Conservation (phyloP, 2,329 filamentous ascomycete genomes). For the Pseudogymnoascus sp. region DNA sequence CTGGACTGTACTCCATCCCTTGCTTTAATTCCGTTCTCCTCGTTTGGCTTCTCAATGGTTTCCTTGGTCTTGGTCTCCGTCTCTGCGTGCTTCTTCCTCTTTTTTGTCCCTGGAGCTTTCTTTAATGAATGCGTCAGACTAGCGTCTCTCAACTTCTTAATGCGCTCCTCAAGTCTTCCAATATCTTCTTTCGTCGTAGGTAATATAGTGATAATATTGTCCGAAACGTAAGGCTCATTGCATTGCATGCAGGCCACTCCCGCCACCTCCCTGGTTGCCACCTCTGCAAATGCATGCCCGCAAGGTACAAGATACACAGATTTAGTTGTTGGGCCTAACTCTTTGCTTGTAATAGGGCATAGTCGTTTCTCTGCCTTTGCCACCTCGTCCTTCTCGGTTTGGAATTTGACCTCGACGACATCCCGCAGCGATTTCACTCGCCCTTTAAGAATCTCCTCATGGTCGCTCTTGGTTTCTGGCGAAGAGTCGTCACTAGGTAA, state of each 20-base stretch:
- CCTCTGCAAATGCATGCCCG: conserved; percentile 87
- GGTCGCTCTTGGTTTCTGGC: conserved; percentile 41
- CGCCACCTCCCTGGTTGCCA: conserved; percentile 72
- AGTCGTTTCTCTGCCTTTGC: conserved; percentile 53
- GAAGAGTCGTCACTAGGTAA: conserved; percentile 44
- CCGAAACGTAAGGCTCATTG: conserved; percentile 60
- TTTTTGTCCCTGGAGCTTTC: conserved; percentile 63
- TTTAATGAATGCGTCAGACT: conserved; percentile 83
- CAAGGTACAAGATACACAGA: conserved; percentile 89
- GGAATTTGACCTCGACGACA: conserved; percentile 76
- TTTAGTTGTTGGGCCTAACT: conserved; percentile 69
- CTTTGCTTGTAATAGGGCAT: conserved; percentile 82
- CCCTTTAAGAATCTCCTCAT: conserved; percentile 51
- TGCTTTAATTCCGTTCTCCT: conserved; percentile 24
- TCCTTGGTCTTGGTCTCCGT: conserved; percentile 29
- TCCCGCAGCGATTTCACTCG: conserved; percentile 74
- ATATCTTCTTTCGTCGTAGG: conserved; percentile 64
- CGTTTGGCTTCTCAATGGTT: conserved; percentile 19
- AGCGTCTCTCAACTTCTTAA: conserved; percentile 58
- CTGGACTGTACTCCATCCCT: conserved; percentile 22
- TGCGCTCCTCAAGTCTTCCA: conserved; percentile 54
- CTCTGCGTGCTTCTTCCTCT: conserved; percentile 60
- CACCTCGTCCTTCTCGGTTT: conserved; percentile 35
- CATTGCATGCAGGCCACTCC: conserved; percentile 63
- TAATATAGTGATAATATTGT: conserved; percentile 77